Evolutionary conservation across 176 grass and related monocot species (phyloP).

Genomic region (Oryza australiensis): DNA sequence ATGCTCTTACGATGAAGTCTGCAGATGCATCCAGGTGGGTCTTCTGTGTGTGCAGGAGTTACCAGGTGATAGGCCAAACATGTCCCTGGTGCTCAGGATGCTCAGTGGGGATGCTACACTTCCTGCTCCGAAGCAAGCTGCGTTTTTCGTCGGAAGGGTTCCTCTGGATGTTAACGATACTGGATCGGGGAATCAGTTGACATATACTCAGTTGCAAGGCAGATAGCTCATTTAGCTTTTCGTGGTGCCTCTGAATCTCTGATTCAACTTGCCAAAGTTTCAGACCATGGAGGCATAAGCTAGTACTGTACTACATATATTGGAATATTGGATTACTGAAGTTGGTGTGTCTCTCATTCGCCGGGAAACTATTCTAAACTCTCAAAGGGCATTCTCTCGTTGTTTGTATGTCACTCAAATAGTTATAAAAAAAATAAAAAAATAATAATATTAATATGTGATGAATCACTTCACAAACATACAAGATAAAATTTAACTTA

Average conservation of each 20-base stretch:
- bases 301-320: background rate
- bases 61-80: constrained; percentile 59
- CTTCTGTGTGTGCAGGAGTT: constrained; percentile 76
- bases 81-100: constrained; percentile 59
- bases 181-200: constrained; percentile 38
- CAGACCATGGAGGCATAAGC: background rate
- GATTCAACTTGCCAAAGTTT: background rate
- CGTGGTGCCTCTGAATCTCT: background rate
- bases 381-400: no score
- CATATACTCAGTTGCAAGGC: constrained; percentile 33
- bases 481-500: no score
- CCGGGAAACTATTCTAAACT: no score
- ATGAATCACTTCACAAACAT: no score
- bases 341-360: background rate
- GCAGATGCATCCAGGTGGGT: constrained; percentile 67
- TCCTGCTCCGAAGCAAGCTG: constrained; percentile 50
- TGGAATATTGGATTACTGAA: background rate
- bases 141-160: constrained; percentile 47
- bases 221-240: constrained; percentile 33
- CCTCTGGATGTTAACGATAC: background rate
- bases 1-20: constrained; percentile 30
- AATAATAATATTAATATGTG: no score
- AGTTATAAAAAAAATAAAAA: no score
- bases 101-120: constrained; percentile 50
- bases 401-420: no score